Conservation (phyloP, 257 asterid species). For the Catharanthus roseus region DNA sequence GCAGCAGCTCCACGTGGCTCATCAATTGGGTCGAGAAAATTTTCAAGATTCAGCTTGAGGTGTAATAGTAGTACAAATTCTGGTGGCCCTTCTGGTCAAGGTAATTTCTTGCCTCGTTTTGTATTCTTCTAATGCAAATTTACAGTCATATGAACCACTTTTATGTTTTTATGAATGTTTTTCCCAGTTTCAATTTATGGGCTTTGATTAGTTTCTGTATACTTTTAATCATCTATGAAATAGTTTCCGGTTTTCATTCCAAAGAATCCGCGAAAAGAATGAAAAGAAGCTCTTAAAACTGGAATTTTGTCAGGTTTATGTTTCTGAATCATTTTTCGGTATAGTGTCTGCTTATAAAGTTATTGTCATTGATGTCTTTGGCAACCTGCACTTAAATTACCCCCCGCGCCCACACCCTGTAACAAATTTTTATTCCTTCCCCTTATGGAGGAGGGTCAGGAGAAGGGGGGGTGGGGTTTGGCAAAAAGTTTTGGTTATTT, state of each 20-base stretch:
- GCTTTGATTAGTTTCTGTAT: not conserved
- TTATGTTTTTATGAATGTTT: not conserved
- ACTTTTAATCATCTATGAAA: not conserved
- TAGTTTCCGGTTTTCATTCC: not conserved
- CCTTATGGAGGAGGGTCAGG: not conserved
- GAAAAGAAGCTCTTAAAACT: not conserved
- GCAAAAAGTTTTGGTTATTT: not conserved
- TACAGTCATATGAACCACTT: not conserved
- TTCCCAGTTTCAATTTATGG: not conserved
- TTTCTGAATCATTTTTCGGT: not conserved
- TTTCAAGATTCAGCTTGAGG: constrained; percentile 25
- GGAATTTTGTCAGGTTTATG: not conserved
- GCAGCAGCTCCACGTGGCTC: constrained; percentile 11
- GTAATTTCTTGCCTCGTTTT: not conserved
- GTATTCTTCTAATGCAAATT: not conserved
- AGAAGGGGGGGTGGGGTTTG: not conserved
- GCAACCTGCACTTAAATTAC: too few species aligned
- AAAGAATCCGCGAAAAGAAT: not conserved
- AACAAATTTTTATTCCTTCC: not conserved
- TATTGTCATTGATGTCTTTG: not conserved
- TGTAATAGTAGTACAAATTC: constrained; percentile 25
- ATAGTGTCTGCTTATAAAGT: not conserved
- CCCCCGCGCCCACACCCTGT: too few species aligned
- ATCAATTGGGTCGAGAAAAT: constrained; percentile 13
- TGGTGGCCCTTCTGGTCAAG: constrained; percentile 36